Evolutionary conservation across 1,284 basidiomycete species (phyloP), one percentile per base, ranked within the genome.

Genomic region (Golubevia pallescens): DNA sequence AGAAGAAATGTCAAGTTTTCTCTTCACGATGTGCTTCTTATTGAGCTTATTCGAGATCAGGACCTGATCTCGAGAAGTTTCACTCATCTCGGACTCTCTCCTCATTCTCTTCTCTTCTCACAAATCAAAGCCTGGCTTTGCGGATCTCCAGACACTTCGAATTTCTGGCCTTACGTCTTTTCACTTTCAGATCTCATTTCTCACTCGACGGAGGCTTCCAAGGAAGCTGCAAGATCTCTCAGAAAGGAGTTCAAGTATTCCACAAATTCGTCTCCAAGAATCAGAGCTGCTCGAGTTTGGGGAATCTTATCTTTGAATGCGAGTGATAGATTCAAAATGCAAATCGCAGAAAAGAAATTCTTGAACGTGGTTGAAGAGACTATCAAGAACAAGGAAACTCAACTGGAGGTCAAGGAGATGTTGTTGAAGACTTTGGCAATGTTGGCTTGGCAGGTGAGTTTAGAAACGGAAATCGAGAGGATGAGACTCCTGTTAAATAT

Each of bases 241-340:
- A 62, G 77, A 23, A 82, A 80, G 55, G 80, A 82, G 68, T 70
- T 82, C 71, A 76, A 80, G 57, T 66, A 71, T 32, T 75, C 68
- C 19, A 48, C 62, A 0, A 65, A 67, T 10, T 70, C 76, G 16
- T 61, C 74, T 3, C 73, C 73, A 20, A 62, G 69, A 20, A 38
- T 21, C 24, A 67, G 79, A 6, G 79, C 80, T 3, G 71, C 73
- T 1, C 60, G 75, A 14, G 56, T 80, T 6, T 74, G 75, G 79
- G 79, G 71, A 16, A 65, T 82, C 19, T 56, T 81, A 10, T 68
- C 69, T 42, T 65, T 79, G 60, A 75, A 80, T 52, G 56, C 69
- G 13, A 68, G 63, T 55, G 77, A 82, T 57, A 71, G 72, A 3
- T 82, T 82, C 65, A 60, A 71, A 16, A 51, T 68, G 14, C 75